Evolutionary conservation across 805 yeast species (phyloP).

Genomic region (Candida incommunis): DNA sequence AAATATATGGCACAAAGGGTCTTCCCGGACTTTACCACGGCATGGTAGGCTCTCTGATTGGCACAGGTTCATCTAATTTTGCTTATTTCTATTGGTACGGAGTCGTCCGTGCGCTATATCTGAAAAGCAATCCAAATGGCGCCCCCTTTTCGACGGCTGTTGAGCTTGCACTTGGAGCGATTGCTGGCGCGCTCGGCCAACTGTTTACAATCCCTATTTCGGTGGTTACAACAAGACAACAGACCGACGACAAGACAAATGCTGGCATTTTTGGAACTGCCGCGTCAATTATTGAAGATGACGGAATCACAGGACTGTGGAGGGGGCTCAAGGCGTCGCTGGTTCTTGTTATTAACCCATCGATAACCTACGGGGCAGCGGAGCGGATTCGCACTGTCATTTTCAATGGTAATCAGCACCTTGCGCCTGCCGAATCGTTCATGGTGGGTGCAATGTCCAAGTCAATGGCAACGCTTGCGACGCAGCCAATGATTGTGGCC

Average conservation of each 20-base stretch:
- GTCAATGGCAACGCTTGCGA: slow-evolving; percentile 61
- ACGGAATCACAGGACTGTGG: slow-evolving; percentile 67
- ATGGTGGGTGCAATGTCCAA: slow-evolving; percentile 68
- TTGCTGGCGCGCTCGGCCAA: slow-evolving; percentile 75
- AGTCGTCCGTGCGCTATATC: slow-evolving; percentile 44
- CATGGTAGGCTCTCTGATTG: slow-evolving; percentile 46
- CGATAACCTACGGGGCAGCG: slow-evolving; percentile 73
- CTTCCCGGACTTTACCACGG: slow-evolving; percentile 62
- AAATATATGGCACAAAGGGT: slow-evolving; percentile 46
- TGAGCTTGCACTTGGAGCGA: slow-evolving; percentile 61
- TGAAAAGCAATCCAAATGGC: slow-evolving; percentile 23
- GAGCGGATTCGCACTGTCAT: slow-evolving; percentile 48
- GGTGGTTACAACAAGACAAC: slow-evolving; percentile 53
- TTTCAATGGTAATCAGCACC: slow-evolving; percentile 25
- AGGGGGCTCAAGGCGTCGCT: slow-evolving; percentile 69
- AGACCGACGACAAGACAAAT: slow-evolving; percentile 15
- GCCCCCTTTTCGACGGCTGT: slow-evolving; percentile 36
- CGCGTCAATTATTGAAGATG: slow-evolving; percentile 40
- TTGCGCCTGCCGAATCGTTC: slow-evolving; percentile 54
- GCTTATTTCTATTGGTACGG: slow-evolving; percentile 85
- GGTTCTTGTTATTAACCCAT: slow-evolving; percentile 68
- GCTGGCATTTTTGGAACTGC: slow-evolving; percentile 29
- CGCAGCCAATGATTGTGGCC: slow-evolving; percentile 77
- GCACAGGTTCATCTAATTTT: slow-evolving; percentile 65
- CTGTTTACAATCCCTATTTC: slow-evolving; percentile 69